Percentiles rank a stretch among this genome's conserved stretches.
These are phyloP conservation scores for Globisporangium camurandrum DNA, from an alignment of 352 stramenopile genomes.

Conservation along the genomic window DNA sequence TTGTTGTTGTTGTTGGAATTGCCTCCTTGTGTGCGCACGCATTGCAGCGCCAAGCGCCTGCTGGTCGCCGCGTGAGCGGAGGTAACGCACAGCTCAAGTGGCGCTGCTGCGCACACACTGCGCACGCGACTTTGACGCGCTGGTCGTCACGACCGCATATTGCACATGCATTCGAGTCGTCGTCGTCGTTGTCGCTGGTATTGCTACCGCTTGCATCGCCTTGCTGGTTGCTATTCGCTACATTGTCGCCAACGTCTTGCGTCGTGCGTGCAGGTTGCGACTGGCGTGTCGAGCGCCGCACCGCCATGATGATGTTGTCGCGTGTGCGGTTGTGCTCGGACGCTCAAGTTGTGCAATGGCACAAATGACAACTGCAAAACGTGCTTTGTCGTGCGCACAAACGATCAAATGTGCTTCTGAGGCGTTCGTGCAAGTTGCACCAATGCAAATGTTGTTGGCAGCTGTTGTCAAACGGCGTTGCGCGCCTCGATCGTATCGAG, in stretches of 20 bases:
- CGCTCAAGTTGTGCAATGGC: no score
- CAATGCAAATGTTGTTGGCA: background rate
- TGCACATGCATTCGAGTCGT: conserved; percentile 16
- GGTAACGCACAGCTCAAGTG: conserved; percentile 54
- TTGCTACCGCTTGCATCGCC: background rate
- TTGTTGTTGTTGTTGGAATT: background rate
- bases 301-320: background rate
- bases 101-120: conserved; percentile 26
- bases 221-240: background rate
- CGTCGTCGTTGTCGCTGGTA: conserved; percentile 1
- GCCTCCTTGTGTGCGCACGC: conserved; percentile 13
- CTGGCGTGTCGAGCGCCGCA: conserved; percentile 5
- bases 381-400: background rate
- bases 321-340: background rate
- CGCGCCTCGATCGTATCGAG: background rate
- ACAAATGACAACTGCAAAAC: no score
- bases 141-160: conserved; percentile 31
- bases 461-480: background rate
- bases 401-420: no score
- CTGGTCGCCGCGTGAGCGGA: conserved; percentile 37
- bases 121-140: conserved; percentile 40
- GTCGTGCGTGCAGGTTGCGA: background rate
- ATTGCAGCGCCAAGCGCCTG: conserved; percentile 33
- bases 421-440: background rate
- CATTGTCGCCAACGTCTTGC: background rate